Base-by-base conservation (phyloP, 2,329 filamentous ascomycete genomes). In the Cryphonectria naterciae region DNA sequence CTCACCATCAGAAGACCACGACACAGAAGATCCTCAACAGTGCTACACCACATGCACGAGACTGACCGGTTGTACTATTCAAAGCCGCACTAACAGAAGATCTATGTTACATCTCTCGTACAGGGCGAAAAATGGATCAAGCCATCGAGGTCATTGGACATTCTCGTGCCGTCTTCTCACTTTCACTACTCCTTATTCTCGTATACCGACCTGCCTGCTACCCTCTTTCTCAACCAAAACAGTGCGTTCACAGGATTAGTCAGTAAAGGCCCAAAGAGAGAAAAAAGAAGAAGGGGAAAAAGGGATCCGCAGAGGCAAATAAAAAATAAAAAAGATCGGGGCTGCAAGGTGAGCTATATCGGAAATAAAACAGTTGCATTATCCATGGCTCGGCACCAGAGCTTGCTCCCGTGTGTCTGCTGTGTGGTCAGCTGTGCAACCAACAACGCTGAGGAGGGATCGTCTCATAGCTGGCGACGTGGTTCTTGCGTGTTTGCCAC, bases 91-190 rank as follows among this genome's bases (percentile, higher is more conserved):
- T 71, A 69, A 28, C 22, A 32, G 28, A 37, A 39, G 32, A 37
- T 49, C 43, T 46, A 49, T 68, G 28, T 60, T 63, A 49, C 46
- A 64, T 58, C 32, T 32, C 32, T 37, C 56, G 56, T 56, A 56
- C 32, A 37, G 28, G 25, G n/a, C 28, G 54, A 28, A 32, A 58
- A 58, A n/a, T 2, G 0, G 10, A 49, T n/a, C 46, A 49, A 49
- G 46, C 46, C 46, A 49, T 49, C 46, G 46, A 49, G 46, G 46
- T 49, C 46, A 49, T 49, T 49, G 46, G 22, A 19, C 46, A 4
- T n/a, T n/a, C 5, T 8, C 22, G 46, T 49, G 46, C 46, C 46
- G 46, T 49, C 46, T 46, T 49, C 46, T 46, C 19, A n/a, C 22
- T 49, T 46, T 22, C 1, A 49, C 46, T n/a, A 49, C 46, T n/a